phyloP scores from a whole-genome alignment of 257 asterid species.

The Solanum bukasovii region DNA sequence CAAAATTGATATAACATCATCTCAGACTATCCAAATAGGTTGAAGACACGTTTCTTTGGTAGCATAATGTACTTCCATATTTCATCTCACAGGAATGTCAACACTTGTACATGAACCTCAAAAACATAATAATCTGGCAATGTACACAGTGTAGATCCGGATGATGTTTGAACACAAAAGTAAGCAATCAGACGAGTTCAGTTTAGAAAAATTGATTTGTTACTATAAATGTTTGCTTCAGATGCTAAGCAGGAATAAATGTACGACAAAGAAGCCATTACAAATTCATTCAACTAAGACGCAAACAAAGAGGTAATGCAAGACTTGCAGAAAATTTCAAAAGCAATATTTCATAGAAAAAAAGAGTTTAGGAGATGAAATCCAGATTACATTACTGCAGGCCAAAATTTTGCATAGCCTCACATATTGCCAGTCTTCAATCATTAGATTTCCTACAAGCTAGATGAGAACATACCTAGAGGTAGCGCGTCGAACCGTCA shows the following conservation, averaged over 20 bases:
- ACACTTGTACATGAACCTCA: neutral
- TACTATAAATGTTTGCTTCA: neutral
- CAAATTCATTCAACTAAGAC: neutral
- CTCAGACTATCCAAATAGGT: neutral
- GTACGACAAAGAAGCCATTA: neutral
- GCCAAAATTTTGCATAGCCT: neutral
- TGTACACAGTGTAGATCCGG: neutral
- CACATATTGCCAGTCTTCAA: neutral
- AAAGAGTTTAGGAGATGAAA: neutral
- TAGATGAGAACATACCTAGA: constrained; percentile 44
- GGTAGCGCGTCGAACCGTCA: constrained; percentile 88
- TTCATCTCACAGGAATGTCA: neutral
- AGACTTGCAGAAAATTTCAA: neutral
- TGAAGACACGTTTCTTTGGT: neutral
- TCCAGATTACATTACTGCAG: neutral
- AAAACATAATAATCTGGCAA: neutral
- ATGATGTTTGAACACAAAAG: neutral
- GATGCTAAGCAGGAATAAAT: neutral
- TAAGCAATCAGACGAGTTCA: neutral
- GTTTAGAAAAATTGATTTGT: neutral
- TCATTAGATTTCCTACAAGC: neutral
- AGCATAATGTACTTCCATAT: neutral
- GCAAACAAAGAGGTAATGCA: neutral
- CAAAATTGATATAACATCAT: neutral
- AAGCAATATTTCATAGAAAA: neutral